Evolutionary conservation across 768 basidiomycete species (phyloP), one percentile per base, ranked within the genome.

Genomic region (Auricularia auricula-judae): DNA sequence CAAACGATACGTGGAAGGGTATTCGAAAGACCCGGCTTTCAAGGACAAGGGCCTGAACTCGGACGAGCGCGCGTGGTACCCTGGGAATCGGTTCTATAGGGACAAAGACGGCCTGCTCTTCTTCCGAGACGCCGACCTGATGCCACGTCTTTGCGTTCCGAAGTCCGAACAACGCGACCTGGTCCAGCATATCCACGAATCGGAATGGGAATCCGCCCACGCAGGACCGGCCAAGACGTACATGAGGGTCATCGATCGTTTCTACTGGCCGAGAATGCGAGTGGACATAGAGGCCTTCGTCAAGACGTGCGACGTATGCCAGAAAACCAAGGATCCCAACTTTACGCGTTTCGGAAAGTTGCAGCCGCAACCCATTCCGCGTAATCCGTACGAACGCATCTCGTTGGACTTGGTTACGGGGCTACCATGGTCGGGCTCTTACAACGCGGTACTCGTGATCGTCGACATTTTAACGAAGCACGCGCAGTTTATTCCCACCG

Each of bases 381-480:
- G 4, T 0, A 3, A n/a, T 34, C 36, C 42, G 65, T 67, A 3
- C 63, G 71, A 3, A 63, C 74, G 72, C 73, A 56, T 73, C 51
- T 65, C 67, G 16, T 67, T 72, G 60, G 73, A 74, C 59, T 64
- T 69, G 42, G 71, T 76, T 16, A 66, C 62, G 34, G 43, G 70
- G 36, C 67, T 76, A 10, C 75, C 72, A 0, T 16, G 3, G 2
- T 71, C 71, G 3, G 63, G 66, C 4, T 51, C 34, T 2, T 67
- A 54, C 59, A 63, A 66, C 51, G 51, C 68, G 2, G 71, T 73
- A 14, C 54, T 67, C 2, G 69, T 73, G 2, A 64, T 73, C 3
- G 67, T 66, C 2, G 71, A 72, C 62, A 42, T 62, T 2, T 59
- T 70, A 21, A 67, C 68, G 34, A 71, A 71, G 56, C 23, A 65